Evolutionary conservation across 345 rosid genomes (phyloP).

Genomic region (Physaria fendleri): DNA sequence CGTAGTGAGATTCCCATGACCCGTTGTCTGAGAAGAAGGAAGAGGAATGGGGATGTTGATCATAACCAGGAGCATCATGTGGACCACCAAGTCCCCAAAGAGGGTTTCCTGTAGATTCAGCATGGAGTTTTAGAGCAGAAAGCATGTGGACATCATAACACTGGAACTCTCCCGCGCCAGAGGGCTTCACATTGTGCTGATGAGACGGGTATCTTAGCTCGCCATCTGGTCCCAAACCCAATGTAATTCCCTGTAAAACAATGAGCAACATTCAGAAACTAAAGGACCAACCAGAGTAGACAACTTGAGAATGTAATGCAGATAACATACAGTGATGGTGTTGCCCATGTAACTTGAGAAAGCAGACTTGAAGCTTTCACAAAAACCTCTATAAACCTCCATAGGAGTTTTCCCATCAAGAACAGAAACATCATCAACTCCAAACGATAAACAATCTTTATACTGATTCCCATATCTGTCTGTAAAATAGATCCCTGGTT

Average conservation of each 20-base stretch:
- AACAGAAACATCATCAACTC: slow-evolving; percentile 69
- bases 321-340: slow-evolving; percentile 49
- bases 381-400: slow-evolving; percentile 61
- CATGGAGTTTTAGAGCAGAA: slow-evolving; percentile 51
- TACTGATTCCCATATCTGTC: slow-evolving; percentile 51
- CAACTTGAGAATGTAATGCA: neutral
- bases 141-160: slow-evolving; percentile 86
- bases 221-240: slow-evolving; percentile 86
- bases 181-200: slow-evolving; percentile 22
- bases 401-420: slow-evolving; percentile 70
- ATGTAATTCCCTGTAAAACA: slow-evolving; percentile 61
- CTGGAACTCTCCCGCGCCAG: slow-evolving; percentile 70
- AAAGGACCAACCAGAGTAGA: slow-evolving; percentile 1
- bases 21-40: slow-evolving; percentile 75
- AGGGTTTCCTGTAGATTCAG: slow-evolving; percentile 65
- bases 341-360: slow-evolving; percentile 63
- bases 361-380: slow-evolving; percentile 69
- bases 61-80: slow-evolving; percentile 66
- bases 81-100: slow-evolving; percentile 94
- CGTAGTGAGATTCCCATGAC: slow-evolving; percentile 83
- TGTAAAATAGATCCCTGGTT: slow-evolving; percentile 46
- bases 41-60: slow-evolving; percentile 42
- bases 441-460: slow-evolving; percentile 65
- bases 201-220: slow-evolving; percentile 83
- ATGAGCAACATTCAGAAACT: slow-evolving; percentile 1